A percentile compares a stretch with the other conserved stretches of the same genome.
Evolutionary conservation across 164 flowering plant species (phyloP).

Genomic region (Magnolia kwangsiensis): DNA sequence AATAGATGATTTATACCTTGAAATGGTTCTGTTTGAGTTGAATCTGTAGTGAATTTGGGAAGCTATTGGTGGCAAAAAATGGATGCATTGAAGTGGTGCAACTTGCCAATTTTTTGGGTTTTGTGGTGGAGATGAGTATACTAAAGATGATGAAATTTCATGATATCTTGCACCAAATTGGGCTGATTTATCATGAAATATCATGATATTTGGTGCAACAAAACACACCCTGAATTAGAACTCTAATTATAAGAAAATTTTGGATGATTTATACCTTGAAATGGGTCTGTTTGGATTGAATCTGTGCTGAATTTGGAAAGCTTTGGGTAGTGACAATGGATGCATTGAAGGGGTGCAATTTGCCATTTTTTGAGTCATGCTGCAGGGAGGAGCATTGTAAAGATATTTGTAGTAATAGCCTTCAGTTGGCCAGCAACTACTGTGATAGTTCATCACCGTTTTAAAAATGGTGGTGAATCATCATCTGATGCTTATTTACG

Average conservation of each 20-base stretch:
- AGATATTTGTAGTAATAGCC: too few species aligned
- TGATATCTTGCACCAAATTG: too few species aligned
- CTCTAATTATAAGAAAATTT: neutral
- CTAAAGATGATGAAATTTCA: neutral
- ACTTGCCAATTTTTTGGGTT: constrained; percentile 11
- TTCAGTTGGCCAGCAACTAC: too few species aligned
- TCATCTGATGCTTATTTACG: too few species aligned
- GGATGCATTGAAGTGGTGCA: constrained; percentile 10
- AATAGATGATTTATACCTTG: constrained; percentile 24
- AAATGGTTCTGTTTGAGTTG: constrained; percentile 16
- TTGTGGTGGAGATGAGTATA: neutral
- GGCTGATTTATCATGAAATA: too few species aligned
- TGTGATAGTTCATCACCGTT: too few species aligned
- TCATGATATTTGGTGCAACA: too few species aligned
- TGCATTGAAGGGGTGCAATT: constrained; percentile 11
- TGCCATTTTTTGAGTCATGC: constrained; percentile 6
- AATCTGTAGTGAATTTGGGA: constrained; percentile 5
- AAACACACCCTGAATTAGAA: neutral
- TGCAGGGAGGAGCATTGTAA: neutral
- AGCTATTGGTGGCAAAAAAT: constrained; percentile 13
- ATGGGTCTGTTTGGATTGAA: constrained; percentile 20
- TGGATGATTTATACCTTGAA: constrained; percentile 25
- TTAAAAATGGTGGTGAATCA: too few species aligned
- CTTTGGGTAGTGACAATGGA: constrained; percentile 15
- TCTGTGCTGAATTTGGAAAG: constrained; percentile 5